phyloP scores from a whole-genome alignment of 2,329 filamentous ascomycete genomes.

The Biscogniauxia sp. region DNA sequence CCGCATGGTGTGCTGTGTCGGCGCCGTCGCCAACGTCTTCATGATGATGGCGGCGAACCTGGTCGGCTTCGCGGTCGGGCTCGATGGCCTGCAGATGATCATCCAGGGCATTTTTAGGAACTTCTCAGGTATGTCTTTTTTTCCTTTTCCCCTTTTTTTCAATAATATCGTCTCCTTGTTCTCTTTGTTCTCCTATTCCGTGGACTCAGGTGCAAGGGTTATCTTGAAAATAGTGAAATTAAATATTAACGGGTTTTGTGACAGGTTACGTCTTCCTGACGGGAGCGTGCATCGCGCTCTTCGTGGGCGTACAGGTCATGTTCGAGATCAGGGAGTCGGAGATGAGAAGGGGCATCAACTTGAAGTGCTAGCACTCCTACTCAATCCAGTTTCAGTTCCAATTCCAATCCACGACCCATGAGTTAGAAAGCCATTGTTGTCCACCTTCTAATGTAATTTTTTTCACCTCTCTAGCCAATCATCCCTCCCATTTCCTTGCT shows the following conservation, averaged over 20 bases:
- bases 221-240: background rate
- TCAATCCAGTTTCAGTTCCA: background rate
- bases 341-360: conserved; percentile 72
- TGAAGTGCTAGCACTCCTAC: conserved; percentile 67
- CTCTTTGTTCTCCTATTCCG: too few relatives aligned
- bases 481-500: too few relatives aligned
- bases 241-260: background rate
- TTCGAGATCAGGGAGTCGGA: conserved; percentile 90
- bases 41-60: conserved; percentile 97
- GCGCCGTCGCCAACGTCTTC: conserved; percentile 78
- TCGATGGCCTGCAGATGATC: conserved; percentile 81
- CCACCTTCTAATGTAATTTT: background rate
- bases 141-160: background rate
- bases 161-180: too few relatives aligned
- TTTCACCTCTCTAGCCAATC: background rate
- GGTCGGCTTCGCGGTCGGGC: conserved; percentile 88
- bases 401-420: too few relatives aligned
- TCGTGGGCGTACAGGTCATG: conserved; percentile 89
- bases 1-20: conserved; percentile 75
- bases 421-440: background rate
- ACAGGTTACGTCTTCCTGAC: conserved; percentile 70
- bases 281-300: conserved; percentile 69
- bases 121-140: conserved; percentile 56
- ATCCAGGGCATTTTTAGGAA: conserved; percentile 72
- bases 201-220: conserved; percentile 4